A percentile compares a stretch with the other conserved stretches of the same genome.
phyloP scores from a whole-genome alignment of 2,329 filamentous ascomycete species.

The Ceratocystis eucalypticola region DNA sequence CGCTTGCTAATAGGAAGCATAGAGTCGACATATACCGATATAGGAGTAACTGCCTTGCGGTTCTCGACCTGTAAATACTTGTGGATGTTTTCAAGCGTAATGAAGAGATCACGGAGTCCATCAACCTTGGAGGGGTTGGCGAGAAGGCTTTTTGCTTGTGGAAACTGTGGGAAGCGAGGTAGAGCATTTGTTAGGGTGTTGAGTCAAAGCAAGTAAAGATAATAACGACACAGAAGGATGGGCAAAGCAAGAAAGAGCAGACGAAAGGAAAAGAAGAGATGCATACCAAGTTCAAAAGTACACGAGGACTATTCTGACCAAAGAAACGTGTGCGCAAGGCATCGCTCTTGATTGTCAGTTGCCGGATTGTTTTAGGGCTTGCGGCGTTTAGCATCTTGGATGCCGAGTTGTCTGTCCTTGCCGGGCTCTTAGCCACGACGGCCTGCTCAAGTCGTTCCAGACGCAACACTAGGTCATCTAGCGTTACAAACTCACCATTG shows the following conservation, averaged over 20 bases:
- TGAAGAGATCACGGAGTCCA: conserved; percentile 32
- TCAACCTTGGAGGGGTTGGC: conserved; percentile 30
- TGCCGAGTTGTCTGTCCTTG: conserved; percentile 25
- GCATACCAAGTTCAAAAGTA: conserved; percentile 40
- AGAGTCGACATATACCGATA: conserved; percentile 45
- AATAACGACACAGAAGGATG: not conserved
- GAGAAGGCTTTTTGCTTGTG: conserved; percentile 40
- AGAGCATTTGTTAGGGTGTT: conserved; percentile 3
- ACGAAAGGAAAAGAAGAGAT: not conserved
- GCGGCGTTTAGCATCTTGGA: conserved; percentile 25
- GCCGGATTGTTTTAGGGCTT: conserved; percentile 35
- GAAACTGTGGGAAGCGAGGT: conserved; percentile 30
- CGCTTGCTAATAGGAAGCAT: conserved; percentile 44
- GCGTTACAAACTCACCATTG: conserved; percentile 24
- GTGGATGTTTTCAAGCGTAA: conserved; percentile 35
- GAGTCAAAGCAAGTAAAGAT: not conserved
- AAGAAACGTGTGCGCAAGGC: conserved; percentile 37
- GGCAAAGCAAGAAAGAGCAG: not conserved
- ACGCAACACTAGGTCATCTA: conserved; percentile 37
- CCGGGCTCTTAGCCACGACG: conserved; percentile 32
- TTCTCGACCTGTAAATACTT: conserved; percentile 36
- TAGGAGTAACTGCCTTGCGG: conserved; percentile 35
- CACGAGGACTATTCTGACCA: conserved; percentile 40
- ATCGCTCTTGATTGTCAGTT: conserved; percentile 36
- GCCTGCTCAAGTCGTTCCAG: conserved; percentile 43